phyloP scores from a whole-genome alignment of 2,329 filamentous ascomycete genomes.

The Aspergillus glaucus region DNA sequence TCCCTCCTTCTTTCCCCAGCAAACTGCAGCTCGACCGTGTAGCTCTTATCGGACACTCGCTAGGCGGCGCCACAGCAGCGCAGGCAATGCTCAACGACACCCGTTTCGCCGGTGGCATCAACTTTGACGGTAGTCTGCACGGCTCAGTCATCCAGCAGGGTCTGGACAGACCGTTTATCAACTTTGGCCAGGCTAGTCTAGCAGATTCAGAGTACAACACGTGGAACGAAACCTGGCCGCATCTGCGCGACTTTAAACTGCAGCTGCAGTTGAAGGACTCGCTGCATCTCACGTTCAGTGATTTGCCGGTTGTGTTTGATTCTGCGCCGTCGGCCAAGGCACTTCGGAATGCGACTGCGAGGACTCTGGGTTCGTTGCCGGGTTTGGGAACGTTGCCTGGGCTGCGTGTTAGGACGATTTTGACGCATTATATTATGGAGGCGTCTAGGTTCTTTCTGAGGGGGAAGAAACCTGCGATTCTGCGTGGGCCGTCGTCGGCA shows the following conservation, averaged over 20 bases:
- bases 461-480: constrained; percentile 7
- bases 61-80: constrained; percentile 29
- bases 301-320: constrained; percentile 13
- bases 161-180: neutral
- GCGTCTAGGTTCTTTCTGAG: constrained; percentile 11
- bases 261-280: constrained; percentile 4
- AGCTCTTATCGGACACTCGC: constrained; percentile 29
- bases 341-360: neutral
- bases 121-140: constrained; percentile 31
- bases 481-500: constrained; percentile 8
- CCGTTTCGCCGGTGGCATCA: constrained; percentile 22
- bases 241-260: neutral
- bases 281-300: constrained; percentile 13
- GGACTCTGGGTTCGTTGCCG: neutral
- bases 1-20: constrained; percentile 1
- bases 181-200: neutral
- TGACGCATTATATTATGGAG: constrained; percentile 10
- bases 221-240: constrained; percentile 7
- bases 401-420: constrained; percentile 6
- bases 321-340: neutral
- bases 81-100: constrained; percentile 15
- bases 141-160: constrained; percentile 6
- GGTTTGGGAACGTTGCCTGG: constrained; percentile 12
- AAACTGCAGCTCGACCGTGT: constrained; percentile 2
- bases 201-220: neutral